Evolutionary conservation across 345 rosid genomes (phyloP).

Genomic region (Durio zibethinus): DNA sequence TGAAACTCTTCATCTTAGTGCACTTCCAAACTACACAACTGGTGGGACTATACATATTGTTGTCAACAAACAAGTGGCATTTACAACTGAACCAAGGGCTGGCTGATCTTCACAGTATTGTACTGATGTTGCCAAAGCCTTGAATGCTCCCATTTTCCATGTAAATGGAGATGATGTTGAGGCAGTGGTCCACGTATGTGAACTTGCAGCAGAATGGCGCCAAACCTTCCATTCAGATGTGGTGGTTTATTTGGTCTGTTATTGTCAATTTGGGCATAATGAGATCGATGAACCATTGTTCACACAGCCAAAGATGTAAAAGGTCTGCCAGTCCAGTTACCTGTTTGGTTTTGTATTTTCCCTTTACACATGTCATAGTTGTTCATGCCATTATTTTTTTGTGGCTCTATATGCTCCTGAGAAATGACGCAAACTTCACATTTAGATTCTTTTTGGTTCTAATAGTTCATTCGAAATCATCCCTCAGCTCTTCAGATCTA

Average conservation of each 20-base stretch:
- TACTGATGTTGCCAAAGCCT: conserved; percentile 86
- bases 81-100: conserved; percentile 72
- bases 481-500: conserved; percentile 71
- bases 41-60: conserved; percentile 86
- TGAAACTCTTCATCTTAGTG: conserved; percentile 85
- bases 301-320: conserved; percentile 79
- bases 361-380: background rate
- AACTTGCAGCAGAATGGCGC: conserved; percentile 90
- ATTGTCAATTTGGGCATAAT: conserved; percentile 78
- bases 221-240: conserved; percentile 83
- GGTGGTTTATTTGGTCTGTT: conserved; percentile 77
- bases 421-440: background rate
- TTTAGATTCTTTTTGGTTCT: conserved; percentile 14
- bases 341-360: background rate
- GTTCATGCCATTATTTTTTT: background rate
- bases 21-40: conserved; percentile 73
- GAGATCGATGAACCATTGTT: conserved; percentile 86
- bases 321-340: conserved; percentile 39
- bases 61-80: conserved; percentile 87
- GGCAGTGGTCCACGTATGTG: conserved; percentile 73
- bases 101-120: conserved; percentile 88
- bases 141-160: conserved; percentile 76
- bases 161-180: conserved; percentile 77
- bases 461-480: conserved; percentile 64
- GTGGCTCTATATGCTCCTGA: background rate